Conservation (phyloP, 1,284 basidiomycete genomes). For the Schizophyllum amplum region DNA sequence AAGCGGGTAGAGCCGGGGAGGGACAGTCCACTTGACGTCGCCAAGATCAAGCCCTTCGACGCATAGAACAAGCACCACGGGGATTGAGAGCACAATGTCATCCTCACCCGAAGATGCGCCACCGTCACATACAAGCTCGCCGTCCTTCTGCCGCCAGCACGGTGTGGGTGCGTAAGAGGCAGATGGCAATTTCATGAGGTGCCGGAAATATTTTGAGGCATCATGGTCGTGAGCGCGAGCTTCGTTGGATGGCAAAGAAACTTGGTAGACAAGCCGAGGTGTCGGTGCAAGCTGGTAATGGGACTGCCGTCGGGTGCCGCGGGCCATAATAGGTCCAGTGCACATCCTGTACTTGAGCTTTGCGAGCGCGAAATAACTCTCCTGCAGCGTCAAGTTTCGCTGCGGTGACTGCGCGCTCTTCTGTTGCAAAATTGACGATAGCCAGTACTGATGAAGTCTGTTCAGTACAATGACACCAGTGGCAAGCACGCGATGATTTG, state of each 20-base stretch:
- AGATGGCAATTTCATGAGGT: neutral
- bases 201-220: neutral
- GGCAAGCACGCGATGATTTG: neutral
- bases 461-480: neutral
- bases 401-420: no score
- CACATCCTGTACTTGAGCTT: neutral
- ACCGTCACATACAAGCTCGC: neutral
- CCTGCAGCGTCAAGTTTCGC: neutral
- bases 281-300: neutral
- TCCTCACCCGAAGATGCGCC: neutral
- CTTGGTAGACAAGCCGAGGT: neutral
- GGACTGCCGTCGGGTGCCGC: no score
- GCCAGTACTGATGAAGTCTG: no score
- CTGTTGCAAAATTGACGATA: no score
- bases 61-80: neutral
- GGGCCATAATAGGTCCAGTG: neutral
- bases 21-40: constrained; percentile 8
- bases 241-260: neutral
- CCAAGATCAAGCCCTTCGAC: constrained; percentile 1
- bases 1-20: constrained; percentile 5
- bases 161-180: neutral
- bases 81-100: neutral
- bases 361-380: neutral
- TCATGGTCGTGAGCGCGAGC: neutral
- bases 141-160: neutral